Evolutionary conservation across 2,329 filamentous ascomycete genomes (phyloP).

Genomic region (Fusarium veterinarium): DNA sequence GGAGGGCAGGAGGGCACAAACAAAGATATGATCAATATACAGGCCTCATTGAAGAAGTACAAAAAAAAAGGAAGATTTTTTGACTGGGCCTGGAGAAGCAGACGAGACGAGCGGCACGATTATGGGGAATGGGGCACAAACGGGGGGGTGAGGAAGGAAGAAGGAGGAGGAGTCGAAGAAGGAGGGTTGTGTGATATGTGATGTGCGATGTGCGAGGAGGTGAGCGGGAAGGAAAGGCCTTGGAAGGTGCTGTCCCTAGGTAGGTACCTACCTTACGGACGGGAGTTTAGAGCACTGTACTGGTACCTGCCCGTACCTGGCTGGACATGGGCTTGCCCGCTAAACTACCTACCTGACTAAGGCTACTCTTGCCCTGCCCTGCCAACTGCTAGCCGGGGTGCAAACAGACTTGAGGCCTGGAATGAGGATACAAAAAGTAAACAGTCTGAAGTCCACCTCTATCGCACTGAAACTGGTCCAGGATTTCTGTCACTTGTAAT

Average conservation of each 20-base stretch:
- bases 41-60: slow-evolving; percentile 50
- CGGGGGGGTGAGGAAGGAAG: slow-evolving; percentile 40
- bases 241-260: slow-evolving; percentile 7
- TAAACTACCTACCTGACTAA: neutral
- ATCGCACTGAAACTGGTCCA: neutral
- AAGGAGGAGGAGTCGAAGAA: slow-evolving; percentile 37
- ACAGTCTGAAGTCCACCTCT: neutral
- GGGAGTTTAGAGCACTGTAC: neutral
- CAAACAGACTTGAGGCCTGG: neutral
- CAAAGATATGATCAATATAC: slow-evolving; percentile 52
- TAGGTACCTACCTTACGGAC: neutral
- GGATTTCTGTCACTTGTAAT: neutral
- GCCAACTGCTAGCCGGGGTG: neutral
- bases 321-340: neutral
- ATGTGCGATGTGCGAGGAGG: slow-evolving; percentile 26
- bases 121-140: slow-evolving; percentile 41
- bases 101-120: slow-evolving; percentile 41
- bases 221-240: slow-evolving; percentile 33
- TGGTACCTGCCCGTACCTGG: neutral
- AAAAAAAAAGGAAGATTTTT: slow-evolving; percentile 41
- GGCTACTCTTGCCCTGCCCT: slow-evolving; percentile 3
- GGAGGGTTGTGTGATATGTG: slow-evolving; percentile 31
- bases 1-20: slow-evolving; percentile 42
- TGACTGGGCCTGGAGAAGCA: slow-evolving; percentile 46
- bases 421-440: neutral